Percentiles rank a stretch among this genome's conserved stretches.
phyloP scores from a whole-genome alignment of 768 basidiomycete species.

The Auricularia auricula-judae region DNA sequence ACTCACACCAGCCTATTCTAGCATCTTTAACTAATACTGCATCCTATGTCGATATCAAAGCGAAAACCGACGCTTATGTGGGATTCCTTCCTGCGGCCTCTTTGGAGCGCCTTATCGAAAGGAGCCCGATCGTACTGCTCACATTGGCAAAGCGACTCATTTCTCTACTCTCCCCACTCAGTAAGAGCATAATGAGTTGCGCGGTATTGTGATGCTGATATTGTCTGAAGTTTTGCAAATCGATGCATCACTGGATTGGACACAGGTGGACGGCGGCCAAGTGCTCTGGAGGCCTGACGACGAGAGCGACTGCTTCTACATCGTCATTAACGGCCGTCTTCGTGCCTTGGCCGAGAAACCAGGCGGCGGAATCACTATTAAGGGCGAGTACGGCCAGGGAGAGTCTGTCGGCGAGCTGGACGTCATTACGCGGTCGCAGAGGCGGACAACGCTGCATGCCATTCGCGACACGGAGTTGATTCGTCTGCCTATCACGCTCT shows the following conservation, averaged over 20 bases:
- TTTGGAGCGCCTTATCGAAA: slow-evolving; percentile 82
- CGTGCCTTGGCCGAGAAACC: slow-evolving; percentile 79
- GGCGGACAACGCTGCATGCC: slow-evolving; percentile 88
- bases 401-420: slow-evolving; percentile 93
- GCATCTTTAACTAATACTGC: slow-evolving; percentile 85
- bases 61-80: slow-evolving; percentile 97
- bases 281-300: slow-evolving; percentile 91
- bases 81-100: slow-evolving; percentile 86
- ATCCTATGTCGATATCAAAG: slow-evolving; percentile 92
- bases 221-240: slow-evolving; percentile 72
- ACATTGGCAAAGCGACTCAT: slow-evolving; percentile 95
- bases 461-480: slow-evolving; percentile 97
- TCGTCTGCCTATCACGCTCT: slow-evolving; percentile 91
- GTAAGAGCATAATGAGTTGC: slow-evolving; percentile 26
- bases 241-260: slow-evolving; percentile 95
- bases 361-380: slow-evolving; percentile 64
- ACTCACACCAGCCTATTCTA: slow-evolving; percentile 17
- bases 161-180: slow-evolving; percentile 84
- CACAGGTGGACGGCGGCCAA: slow-evolving; percentile 92
- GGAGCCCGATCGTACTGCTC: slow-evolving; percentile 87
- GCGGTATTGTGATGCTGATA: neutral
- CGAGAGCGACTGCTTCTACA: slow-evolving; percentile 90
- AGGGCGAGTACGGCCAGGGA: slow-evolving; percentile 92
- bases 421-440: slow-evolving; percentile 83
- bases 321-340: slow-evolving; percentile 93